Evolutionary conservation across 441 rosid genomes (phyloP).

Genomic region (Hura crepitans): DNA sequence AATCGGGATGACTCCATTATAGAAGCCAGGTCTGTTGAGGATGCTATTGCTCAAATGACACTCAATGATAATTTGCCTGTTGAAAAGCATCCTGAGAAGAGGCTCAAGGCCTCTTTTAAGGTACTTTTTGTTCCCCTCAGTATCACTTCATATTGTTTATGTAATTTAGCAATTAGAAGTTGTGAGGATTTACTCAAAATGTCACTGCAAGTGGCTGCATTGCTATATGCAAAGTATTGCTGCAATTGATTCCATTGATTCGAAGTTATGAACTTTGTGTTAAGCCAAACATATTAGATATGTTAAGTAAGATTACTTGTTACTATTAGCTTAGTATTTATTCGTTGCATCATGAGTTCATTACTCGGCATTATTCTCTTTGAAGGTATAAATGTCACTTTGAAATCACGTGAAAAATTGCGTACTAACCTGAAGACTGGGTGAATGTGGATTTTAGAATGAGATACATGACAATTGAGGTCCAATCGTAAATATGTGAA

Average conservation of each 20-base stretch:
- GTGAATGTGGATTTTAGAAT: background rate
- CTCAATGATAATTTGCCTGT: constrained; percentile 62
- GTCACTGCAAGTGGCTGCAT: background rate
- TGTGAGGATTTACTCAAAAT: background rate
- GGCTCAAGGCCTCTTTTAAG: constrained; percentile 92
- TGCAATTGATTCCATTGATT: background rate
- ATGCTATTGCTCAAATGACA: constrained; percentile 70
- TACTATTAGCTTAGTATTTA: background rate
- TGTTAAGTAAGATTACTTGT: background rate
- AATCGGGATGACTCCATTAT: constrained; percentile 79
- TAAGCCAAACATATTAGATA: background rate
- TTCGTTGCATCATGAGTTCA: background rate
- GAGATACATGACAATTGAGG: background rate
- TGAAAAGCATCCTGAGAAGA: constrained; percentile 77
- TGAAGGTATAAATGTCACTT: background rate
- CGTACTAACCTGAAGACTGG: background rate
- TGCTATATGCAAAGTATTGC: background rate
- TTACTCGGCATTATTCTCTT: background rate
- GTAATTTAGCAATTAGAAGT: too few relatives aligned
- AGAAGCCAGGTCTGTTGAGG: constrained; percentile 80
- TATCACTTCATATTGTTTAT: too few relatives aligned
- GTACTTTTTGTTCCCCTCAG: constrained; percentile 37
- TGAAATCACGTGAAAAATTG: background rate
- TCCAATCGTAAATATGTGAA: background rate
- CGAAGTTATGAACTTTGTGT: background rate